Conservation (phyloP, 2,329 filamentous ascomycete species). For the Harringtonia lauricola region DNA sequence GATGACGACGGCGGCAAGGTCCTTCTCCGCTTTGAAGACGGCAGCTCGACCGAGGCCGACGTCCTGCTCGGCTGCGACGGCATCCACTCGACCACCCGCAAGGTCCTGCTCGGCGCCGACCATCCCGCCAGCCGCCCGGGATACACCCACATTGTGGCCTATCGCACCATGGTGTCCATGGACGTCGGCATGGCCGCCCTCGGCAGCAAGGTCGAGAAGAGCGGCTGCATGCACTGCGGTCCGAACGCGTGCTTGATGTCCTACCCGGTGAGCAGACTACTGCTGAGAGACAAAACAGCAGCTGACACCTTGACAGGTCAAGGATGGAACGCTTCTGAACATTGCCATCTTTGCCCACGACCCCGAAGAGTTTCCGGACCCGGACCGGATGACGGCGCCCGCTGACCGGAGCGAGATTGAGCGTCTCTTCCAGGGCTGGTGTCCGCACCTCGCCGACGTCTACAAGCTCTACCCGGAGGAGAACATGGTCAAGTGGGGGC, state of each 20-base stretch:
- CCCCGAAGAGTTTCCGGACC: constrained; percentile 15
- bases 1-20: not conserved
- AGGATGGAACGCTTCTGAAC: not conserved
- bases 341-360: not conserved
- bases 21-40: constrained; percentile 16
- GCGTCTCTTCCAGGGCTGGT: constrained; percentile 25
- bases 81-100: constrained; percentile 44
- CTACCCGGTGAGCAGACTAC: constrained; percentile 16
- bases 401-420: constrained; percentile 28
- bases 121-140: constrained; percentile 15
- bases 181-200: constrained; percentile 13
- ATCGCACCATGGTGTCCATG: constrained; percentile 45
- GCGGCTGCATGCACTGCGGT: not conserved
- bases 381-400: constrained; percentile 15
- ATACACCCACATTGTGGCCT: constrained; percentile 49
- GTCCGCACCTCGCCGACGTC: constrained; percentile 16
- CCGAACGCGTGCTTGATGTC: constrained; percentile 20
- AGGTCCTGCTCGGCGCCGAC: constrained; percentile 35
- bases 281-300: not conserved
- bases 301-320: constrained; percentile 13
- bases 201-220: not conserved
- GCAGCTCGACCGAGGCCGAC: constrained; percentile 15
- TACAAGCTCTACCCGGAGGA: constrained; percentile 29
- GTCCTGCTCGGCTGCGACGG: constrained; percentile 51
- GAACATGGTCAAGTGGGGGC: constrained; percentile 27